Base-by-base conservation (phyloP, 2,329 filamentous ascomycete species). In the Calonectria montana region DNA sequence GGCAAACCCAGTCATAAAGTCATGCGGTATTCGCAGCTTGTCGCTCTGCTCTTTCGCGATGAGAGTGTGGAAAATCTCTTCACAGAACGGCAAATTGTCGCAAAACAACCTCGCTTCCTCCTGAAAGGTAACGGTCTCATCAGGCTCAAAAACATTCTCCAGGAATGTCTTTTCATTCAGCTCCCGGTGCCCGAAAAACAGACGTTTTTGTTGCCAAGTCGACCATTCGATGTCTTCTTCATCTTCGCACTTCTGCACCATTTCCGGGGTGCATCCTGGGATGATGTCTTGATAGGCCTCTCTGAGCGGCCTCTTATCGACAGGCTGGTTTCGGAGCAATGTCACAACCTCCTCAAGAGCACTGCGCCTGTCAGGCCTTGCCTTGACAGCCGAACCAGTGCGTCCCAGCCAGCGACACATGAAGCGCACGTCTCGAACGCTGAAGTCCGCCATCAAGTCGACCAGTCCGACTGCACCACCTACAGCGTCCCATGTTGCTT, bases 221-320 rank as follows among this genome's bases (percentile, higher is more conserved):
- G 74, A 75, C 77, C 77, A 78, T 18, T 75, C 4, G 4, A 74
- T 31, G 0, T 61, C 39, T 2, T 3, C 53, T 2, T 75, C 21
- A 2, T 71, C 45, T 31, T 80, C 77, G 65, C 74, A 79, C 23
- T 69, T 67, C 66, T 74, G 21, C n/a, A 79, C 57, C 2, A 78
- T 45, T 1, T 72, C 72, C 2, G 70, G 31, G 35, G 53, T 68
- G 21, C 79, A 80, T 8, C 74, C 78, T 7, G 79, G 78, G 3
- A 80, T 4, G 3, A 80, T 77, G 29, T 76, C 55, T 35, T 80
- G 78, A 1, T 80, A 80, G 5, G 71, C 72, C 2, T 29, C 35
- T 9, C 53, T 67, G 16, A 80, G 29, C 2, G 79, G 79, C 2
- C 79, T 74, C 16, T 65, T 37, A 21, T 80, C 79, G 21, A 41